These are phyloP conservation scores for Mycosphaerella arachidis DNA, from an alignment of 2,329 filamentous ascomycete species.

Conservation along the genomic window DNA sequence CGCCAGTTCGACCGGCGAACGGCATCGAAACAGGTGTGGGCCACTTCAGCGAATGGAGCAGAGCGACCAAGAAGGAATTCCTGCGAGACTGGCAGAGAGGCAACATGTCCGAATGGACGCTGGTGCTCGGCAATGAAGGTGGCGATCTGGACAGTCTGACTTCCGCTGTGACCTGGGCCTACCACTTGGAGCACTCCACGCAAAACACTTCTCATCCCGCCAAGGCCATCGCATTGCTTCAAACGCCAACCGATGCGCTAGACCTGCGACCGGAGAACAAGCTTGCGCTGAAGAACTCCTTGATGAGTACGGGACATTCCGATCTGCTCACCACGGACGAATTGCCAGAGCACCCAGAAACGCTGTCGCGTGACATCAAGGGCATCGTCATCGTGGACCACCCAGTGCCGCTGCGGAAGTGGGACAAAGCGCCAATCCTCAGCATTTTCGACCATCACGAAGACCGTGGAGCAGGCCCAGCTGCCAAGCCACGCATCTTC, in stretches of 20 bases:
- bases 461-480: slow-evolving; percentile 39
- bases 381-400: slow-evolving; percentile 48
- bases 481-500: slow-evolving; percentile 43
- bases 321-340: slow-evolving; percentile 47
- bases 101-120: slow-evolving; percentile 40
- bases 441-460: slow-evolving; percentile 47
- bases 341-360: slow-evolving; percentile 45
- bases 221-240: slow-evolving; percentile 46
- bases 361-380: slow-evolving; percentile 39
- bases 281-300: slow-evolving; percentile 41
- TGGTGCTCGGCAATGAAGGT: slow-evolving; percentile 46
- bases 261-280: slow-evolving; percentile 48
- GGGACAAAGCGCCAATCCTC: slow-evolving; percentile 41
- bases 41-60: slow-evolving; percentile 48
- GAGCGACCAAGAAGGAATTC: slow-evolving; percentile 44
- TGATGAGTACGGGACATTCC: slow-evolving; percentile 45
- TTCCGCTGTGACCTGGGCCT: slow-evolving; percentile 45
- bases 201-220: slow-evolving; percentile 40
- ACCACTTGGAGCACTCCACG: slow-evolving; percentile 44
- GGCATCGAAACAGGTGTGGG: slow-evolving; percentile 43
- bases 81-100: slow-evolving; percentile 46
- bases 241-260: slow-evolving; percentile 44
- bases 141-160: slow-evolving; percentile 45
- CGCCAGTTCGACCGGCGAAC: slow-evolving; percentile 10
- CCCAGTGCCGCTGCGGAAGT: slow-evolving; percentile 40